Percentiles rank a stretch among this genome's conserved stretches.
phyloP scores from a whole-genome alignment of 164 flowering plant species.

The Tetrastigma voinierianum region DNA sequence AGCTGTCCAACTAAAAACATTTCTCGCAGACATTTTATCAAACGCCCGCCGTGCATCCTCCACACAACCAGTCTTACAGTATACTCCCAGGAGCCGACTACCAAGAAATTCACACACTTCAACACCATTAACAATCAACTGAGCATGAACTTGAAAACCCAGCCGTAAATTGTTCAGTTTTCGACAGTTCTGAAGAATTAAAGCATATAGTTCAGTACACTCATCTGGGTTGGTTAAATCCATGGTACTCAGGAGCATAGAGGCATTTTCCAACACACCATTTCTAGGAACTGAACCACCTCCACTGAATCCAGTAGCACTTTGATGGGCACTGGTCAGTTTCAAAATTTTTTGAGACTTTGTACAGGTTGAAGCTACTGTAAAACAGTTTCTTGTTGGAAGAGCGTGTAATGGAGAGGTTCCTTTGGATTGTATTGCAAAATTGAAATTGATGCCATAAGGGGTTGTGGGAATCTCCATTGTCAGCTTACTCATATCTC shows the following conservation, averaged over 20 bases:
- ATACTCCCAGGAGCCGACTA: constrained; percentile 27
- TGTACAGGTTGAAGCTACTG: too few species aligned
- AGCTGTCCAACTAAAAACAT: constrained; percentile 40
- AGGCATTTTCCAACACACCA: constrained; percentile 15
- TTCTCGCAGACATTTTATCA: constrained; percentile 12
- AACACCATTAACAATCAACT: constrained; percentile 27
- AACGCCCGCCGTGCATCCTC: too few species aligned
- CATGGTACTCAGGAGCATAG: constrained; percentile 22
- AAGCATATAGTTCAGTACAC: constrained; percentile 21
- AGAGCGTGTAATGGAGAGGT: too few species aligned
- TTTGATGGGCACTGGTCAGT: neutral
- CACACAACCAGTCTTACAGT: constrained; percentile 14
- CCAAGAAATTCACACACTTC: constrained; percentile 26
- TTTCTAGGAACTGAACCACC: constrained; percentile 6
- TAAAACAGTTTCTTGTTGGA: too few species aligned
- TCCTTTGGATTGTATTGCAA: too few species aligned
- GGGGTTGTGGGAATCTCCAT: too few species aligned
- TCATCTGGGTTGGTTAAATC: constrained; percentile 23
- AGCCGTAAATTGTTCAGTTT: constrained; percentile 9
- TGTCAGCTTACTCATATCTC: too few species aligned
- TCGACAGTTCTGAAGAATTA: constrained; percentile 27
- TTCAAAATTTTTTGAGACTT: neutral
- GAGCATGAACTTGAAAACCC: constrained; percentile 38
- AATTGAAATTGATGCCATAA: too few species aligned
- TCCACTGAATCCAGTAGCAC: neutral